Percentiles rank a stretch among this genome's conserved stretches.
Evolutionary conservation across 495 filamentous ascomycete species (phyloP).

Genomic region (Melanomma pulvis-pyrius): DNA sequence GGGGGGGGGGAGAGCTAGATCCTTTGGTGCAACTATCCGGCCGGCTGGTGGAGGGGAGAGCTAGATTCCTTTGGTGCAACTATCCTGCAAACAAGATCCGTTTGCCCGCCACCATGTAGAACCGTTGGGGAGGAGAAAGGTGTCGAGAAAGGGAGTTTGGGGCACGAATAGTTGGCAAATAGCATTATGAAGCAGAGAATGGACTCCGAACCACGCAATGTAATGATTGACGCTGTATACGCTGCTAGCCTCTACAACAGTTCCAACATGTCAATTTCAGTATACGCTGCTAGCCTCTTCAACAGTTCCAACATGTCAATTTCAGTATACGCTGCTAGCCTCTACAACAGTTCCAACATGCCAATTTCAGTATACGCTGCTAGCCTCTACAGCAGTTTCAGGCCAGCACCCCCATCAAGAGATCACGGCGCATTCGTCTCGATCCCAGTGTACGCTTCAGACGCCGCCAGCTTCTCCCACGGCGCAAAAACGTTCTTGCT

Average conservation of each 20-base stretch:
- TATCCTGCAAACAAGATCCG: conserved; percentile 10
- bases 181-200: conserved; percentile 15
- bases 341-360: conserved; percentile 12
- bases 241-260: conserved; percentile 3
- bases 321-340: conserved; percentile 10
- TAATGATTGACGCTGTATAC: conserved; percentile 16
- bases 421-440: conserved; percentile 45
- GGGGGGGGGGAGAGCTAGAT: conserved; percentile 20
- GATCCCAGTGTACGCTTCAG: conserved; percentile 39
- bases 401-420: too few species aligned
- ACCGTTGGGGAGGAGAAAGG: too few species aligned
- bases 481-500: conserved; percentile 47
- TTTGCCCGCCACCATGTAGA: too few species aligned
- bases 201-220: conserved; percentile 17
- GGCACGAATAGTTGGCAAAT: conserved; percentile 1
- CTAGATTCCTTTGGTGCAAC: too few species aligned
- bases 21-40: conserved; percentile 2
- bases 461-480: conserved; percentile 40
- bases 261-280: conserved; percentile 18
- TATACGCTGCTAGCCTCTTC: conserved; percentile 3
- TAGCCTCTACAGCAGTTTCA: conserved; percentile 14
- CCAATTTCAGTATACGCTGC: conserved; percentile 10
- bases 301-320: conserved; percentile 18
- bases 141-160: conserved; percentile 8
- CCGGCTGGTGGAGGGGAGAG: too few species aligned